Evolutionary conservation across 352 stramenopile species (phyloP).

Genomic region (Pythium utonaiense): DNA sequence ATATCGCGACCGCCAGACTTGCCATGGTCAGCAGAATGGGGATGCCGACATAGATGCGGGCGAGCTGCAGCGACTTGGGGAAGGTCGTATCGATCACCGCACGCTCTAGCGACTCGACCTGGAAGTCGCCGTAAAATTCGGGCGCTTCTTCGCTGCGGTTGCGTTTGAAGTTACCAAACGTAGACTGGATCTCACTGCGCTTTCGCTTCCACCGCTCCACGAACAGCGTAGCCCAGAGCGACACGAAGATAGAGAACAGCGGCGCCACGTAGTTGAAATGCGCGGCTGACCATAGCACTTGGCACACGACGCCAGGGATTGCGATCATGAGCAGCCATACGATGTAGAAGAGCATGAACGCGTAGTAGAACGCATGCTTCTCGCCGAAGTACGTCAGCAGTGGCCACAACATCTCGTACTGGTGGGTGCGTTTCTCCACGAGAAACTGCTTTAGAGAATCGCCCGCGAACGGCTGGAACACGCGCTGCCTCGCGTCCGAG

Average conservation of each 20-base stretch:
- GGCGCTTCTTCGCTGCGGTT: constrained; percentile 49
- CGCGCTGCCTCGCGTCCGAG: constrained; percentile 24
- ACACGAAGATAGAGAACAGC: constrained; percentile 71
- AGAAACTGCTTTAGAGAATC: constrained; percentile 58
- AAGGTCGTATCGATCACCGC: constrained; percentile 53
- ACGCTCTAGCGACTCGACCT: constrained; percentile 44
- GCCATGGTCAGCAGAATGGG: constrained; percentile 57
- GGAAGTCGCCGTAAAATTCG: constrained; percentile 70
- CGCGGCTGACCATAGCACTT: constrained; percentile 39
- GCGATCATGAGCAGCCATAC: constrained; percentile 65
- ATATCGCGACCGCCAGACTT: constrained; percentile 45
- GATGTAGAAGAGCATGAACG: constrained; percentile 72
- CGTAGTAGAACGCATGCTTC: constrained; percentile 80
- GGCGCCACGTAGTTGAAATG: constrained; percentile 34
- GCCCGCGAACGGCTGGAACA: constrained; percentile 58
- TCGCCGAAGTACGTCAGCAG: constrained; percentile 80
- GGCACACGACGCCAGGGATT: constrained; percentile 39
- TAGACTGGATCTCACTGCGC: constrained; percentile 65
- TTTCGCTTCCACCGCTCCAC: constrained; percentile 91
- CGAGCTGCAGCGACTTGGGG: constrained; percentile 52
- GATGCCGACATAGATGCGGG: constrained; percentile 54
- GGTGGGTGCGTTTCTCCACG: constrained; percentile 49
- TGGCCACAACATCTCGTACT: constrained; percentile 80
- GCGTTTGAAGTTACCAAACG: constrained; percentile 73
- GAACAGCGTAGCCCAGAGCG: constrained; percentile 82